phyloP scores from a whole-genome alignment of 371 early-diverging fungal species.

The Mortierella polycephala region DNA sequence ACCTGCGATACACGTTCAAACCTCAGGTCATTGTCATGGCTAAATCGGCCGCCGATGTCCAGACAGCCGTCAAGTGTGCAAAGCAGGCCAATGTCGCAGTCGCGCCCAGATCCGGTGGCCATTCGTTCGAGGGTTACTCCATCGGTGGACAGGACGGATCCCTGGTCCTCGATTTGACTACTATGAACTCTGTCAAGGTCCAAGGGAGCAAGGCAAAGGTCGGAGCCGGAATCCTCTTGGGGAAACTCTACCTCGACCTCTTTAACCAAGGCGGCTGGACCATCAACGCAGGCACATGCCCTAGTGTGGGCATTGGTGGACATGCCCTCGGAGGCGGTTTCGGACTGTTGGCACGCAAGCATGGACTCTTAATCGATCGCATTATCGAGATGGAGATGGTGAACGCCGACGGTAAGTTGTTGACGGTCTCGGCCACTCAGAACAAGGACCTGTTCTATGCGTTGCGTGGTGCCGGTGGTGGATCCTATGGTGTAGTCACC shows the following conservation, averaged over 20 bases:
- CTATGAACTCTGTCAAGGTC: conserved; percentile 34
- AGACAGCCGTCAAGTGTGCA: conserved; percentile 56
- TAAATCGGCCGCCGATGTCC: conserved; percentile 22
- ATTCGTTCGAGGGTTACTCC: conserved; percentile 63
- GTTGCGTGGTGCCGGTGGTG: conserved; percentile 71
- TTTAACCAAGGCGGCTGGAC: conserved; percentile 46
- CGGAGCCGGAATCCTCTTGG: conserved; percentile 55
- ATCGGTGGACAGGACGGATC: conserved; percentile 48
- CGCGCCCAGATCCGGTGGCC: conserved; percentile 61
- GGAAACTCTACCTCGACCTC: conserved; percentile 50
- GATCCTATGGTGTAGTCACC: conserved; percentile 66
- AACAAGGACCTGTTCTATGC: conserved; percentile 70
- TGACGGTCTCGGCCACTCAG: conserved; percentile 53
- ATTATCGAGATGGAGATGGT: conserved; percentile 62
- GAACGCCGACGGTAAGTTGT: conserved; percentile 58
- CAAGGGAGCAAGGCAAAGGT: conserved; percentile 26
- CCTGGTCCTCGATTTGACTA: conserved; percentile 50
- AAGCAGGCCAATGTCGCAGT: conserved; percentile 25
- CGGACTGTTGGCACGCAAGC: conserved; percentile 58
- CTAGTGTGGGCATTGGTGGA: conserved; percentile 57
- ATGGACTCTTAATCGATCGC: conserved; percentile 59
- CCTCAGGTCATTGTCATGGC: conserved; percentile 42
- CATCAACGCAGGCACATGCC: conserved; percentile 57
- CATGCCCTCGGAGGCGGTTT: conserved; percentile 57
- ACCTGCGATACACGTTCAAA: conserved; percentile 28